Base-by-base conservation (phyloP, 148 eudicot species). In the Cornus kousa region DNA sequence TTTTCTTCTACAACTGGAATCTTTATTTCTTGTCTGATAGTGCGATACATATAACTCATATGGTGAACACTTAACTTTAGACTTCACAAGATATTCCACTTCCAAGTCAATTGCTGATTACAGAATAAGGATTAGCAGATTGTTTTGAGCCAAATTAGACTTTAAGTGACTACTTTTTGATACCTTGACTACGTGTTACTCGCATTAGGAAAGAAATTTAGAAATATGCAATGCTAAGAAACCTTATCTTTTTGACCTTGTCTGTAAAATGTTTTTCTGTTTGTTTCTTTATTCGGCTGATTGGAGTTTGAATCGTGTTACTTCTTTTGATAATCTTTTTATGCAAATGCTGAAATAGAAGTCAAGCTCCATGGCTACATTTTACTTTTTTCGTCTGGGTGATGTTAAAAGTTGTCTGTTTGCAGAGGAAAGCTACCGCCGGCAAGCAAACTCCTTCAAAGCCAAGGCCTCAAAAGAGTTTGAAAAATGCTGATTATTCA, bases 341-440 rank as follows among this genome's bases (percentile, higher is more conserved):
- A 62, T 62, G 19, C 23, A 1, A 17, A 62, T 62, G 20, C 62
- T 19, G 48, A 57, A 57, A 62, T 62, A 71, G 55, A 59, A 60
- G 10, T 60, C 66, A 19, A 67, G 32, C 13, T 55, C 31, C 9
- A 65, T 71, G 59, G 37, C 28, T 71, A 35, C 6, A 20, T 48
- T 31, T 24, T 74, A 46, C 71, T 22, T 24, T 22, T 43, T 68
- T 70, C 5, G 31, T 55, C 32, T 17, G 14, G 32, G 22, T 70
- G 13, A 72, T 70, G 57, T 3, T 73, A 33, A 67, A 67, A 12
- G 71, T 72, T 74, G 81, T 59, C 72, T 35, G 5, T 69, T 16
- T 88, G 85, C 97, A 96, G 99, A 90, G 93, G 77, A 96, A 92
- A 90, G 78, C 91, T 32, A 75, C 78, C 24, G 81, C 79, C 50